A percentile compares a stretch with the other conserved stretches of the same genome.
phyloP scores from a whole-genome alignment of 23 red algal species.

The Gracilaria gracilis region DNA sequence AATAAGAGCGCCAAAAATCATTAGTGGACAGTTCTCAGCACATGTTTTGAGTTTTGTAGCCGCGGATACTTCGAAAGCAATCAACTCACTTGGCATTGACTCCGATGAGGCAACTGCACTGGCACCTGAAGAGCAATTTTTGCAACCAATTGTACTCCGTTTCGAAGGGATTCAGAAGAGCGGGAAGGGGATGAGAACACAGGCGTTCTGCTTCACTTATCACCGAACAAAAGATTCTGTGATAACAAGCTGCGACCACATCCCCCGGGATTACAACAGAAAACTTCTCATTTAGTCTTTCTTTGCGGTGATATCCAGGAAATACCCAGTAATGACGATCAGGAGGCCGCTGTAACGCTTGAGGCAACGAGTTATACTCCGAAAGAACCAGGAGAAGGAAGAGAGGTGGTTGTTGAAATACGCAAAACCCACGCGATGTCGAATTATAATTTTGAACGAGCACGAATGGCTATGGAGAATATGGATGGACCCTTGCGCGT shows the following conservation, averaged over 20 bases:
- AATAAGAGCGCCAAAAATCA: constrained; percentile 45
- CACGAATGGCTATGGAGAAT: constrained; percentile 38
- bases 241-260: constrained; percentile 71
- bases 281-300: neutral
- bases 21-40: constrained; percentile 80
- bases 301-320: neutral
- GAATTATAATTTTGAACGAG: constrained; percentile 57
- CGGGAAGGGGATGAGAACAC: constrained; percentile 55
- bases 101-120: constrained; percentile 67
- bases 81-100: constrained; percentile 64
- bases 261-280: constrained; percentile 76
- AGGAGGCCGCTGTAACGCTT: neutral
- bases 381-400: constrained; percentile 72
- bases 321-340: neutral
- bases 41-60: constrained; percentile 77
- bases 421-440: constrained; percentile 48
- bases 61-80: constrained; percentile 77
- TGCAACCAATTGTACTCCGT: constrained; percentile 45
- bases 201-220: constrained; percentile 54
- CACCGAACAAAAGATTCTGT: constrained; percentile 70
- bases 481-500: constrained; percentile 24
- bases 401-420: constrained; percentile 72
- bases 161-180: constrained; percentile 46
- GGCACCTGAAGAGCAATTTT: constrained; percentile 95
- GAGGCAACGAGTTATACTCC: constrained; percentile 11